These are phyloP conservation scores for Boletales sp. DNA, from an alignment of 768 basidiomycete species.

Conservation along the genomic window DNA sequence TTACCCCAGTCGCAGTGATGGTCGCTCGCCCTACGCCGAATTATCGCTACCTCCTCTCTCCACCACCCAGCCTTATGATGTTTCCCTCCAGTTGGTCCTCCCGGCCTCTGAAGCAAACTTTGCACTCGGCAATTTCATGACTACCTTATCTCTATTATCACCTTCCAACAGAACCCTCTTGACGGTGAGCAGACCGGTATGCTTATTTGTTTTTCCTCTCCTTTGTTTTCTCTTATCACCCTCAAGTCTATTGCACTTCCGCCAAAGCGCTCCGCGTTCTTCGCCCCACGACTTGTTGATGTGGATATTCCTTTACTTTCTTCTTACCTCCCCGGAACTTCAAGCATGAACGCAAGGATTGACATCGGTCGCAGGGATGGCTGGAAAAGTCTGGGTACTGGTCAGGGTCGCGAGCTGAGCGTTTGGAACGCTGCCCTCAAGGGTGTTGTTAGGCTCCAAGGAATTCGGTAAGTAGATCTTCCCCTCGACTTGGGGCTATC, in stretches of 20 bases:
- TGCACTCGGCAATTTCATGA: slow-evolving; percentile 85
- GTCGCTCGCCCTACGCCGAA: slow-evolving; percentile 60
- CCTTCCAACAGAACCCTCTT: slow-evolving; percentile 60
- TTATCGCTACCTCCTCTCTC: slow-evolving; percentile 48
- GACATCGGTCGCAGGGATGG: slow-evolving; percentile 70
- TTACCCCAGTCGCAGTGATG: slow-evolving; percentile 46
- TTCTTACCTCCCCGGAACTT: slow-evolving; percentile 47
- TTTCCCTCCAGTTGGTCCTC: slow-evolving; percentile 62
- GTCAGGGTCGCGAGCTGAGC: slow-evolving; percentile 70
- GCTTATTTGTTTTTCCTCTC: slow-evolving; percentile 22
- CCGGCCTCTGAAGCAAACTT: slow-evolving; percentile 66
- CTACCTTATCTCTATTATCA: slow-evolving; percentile 56
- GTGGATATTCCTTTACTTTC: slow-evolving; percentile 57
- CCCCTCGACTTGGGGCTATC: background rate
- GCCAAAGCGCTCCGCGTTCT: slow-evolving; percentile 29
- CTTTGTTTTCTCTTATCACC: slow-evolving; percentile 8
- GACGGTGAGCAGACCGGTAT: slow-evolving; percentile 61
- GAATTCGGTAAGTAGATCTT: slow-evolving; percentile 55
- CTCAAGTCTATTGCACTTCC: slow-evolving; percentile 57
- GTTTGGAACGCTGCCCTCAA: slow-evolving; percentile 58
- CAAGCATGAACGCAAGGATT: slow-evolving; percentile 54
- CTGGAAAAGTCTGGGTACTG: slow-evolving; percentile 68
- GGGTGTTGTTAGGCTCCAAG: slow-evolving; percentile 62
- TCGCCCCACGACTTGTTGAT: slow-evolving; percentile 38
- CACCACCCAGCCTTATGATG: slow-evolving; percentile 67